A percentile compares a stretch with the other conserved stretches of the same genome.
phyloP scores from a whole-genome alignment of 176 grass and related monocot genomes.

The Musa acuminata region DNA sequence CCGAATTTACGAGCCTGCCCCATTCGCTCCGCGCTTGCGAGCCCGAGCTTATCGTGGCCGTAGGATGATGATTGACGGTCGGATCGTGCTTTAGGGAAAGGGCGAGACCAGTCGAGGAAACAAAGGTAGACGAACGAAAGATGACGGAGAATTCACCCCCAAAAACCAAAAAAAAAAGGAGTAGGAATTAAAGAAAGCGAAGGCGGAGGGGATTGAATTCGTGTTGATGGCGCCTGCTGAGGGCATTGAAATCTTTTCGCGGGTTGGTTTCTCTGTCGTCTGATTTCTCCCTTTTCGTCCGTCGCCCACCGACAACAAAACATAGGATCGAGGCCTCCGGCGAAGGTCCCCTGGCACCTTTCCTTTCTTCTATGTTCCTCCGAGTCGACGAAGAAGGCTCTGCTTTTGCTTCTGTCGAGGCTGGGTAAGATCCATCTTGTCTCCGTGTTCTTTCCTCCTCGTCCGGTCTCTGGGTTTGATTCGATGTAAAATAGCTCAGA shows the following conservation, averaged over 20 bases:
- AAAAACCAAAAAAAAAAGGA: background rate
- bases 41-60: no score
- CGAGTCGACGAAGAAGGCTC: background rate
- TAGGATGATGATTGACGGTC: no score
- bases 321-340: background rate
- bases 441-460: background rate
- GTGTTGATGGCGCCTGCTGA: conserved; percentile 13
- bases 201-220: conserved; percentile 15
- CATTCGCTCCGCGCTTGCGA: no score
- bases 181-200: conserved; percentile 2
- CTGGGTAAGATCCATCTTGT: background rate
- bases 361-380: background rate
- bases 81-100: no score
- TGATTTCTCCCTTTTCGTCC: background rate
- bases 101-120: no score
- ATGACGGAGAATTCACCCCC: no score
- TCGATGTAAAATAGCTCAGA: background rate
- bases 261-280: background rate
- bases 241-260: conserved; percentile 15
- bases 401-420: background rate
- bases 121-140: no score
- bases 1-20: no score
- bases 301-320: background rate
- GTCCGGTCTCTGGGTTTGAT: background rate
- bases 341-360: background rate